Conservation (phyloP, 179 eudicot genomes). For the Sideroxylon spinosum region DNA sequence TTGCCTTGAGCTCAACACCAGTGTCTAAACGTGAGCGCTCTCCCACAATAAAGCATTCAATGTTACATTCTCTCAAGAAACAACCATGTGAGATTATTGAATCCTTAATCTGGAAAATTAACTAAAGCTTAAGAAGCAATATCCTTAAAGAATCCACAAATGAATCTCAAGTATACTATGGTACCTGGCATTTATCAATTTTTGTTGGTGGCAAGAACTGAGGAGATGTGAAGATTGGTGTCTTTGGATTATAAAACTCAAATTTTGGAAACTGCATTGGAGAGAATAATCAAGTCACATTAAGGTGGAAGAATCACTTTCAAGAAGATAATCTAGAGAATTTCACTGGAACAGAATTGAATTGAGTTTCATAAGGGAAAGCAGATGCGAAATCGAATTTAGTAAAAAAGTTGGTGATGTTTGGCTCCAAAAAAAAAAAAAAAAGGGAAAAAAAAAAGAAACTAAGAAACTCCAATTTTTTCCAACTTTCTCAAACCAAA, state of each 20-base stretch:
- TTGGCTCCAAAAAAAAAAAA: too few species aligned
- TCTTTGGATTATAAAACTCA: constrained; percentile 32
- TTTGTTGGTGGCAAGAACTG: constrained; percentile 33
- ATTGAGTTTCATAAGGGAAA: neutral
- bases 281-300: neutral
- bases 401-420: too few species aligned
- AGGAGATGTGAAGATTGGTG: constrained; percentile 32
- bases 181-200: constrained; percentile 28
- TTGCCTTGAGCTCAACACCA: constrained; percentile 76
- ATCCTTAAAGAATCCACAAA: neutral
- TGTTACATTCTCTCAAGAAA: constrained; percentile 66
- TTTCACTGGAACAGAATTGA: neutral
- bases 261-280: constrained; percentile 1
- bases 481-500: too few species aligned
- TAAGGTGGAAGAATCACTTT: too few species aligned
- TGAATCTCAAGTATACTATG: neutral
- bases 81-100: constrained; percentile 91
- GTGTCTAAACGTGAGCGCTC: constrained; percentile 75
- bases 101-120: constrained; percentile 59
- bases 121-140: neutral
- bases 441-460: too few species aligned
- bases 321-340: neutral
- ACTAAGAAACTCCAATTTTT: too few species aligned
- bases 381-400: neutral
- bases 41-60: constrained; percentile 72